Evolutionary conservation across 2,329 filamentous ascomycete species (phyloP), one percentile per base, ranked within the genome.

Genomic region (Aspergillus tanneri): DNA sequence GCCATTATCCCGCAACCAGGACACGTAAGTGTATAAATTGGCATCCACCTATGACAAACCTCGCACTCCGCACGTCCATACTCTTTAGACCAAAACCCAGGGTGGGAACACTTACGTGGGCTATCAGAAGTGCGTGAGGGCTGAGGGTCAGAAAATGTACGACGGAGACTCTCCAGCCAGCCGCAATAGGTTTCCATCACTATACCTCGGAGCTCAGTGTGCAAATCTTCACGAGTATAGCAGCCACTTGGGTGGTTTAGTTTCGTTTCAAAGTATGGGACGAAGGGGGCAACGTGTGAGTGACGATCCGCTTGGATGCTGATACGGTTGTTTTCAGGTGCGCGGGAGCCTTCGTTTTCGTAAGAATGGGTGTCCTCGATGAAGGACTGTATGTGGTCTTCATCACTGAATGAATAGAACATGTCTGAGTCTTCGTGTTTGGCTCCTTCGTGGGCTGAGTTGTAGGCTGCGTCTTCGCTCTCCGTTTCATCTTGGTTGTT

Each of bases 21-120:
- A 34, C 67, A 69, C 2, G 42, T 60, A 8, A 68, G 52, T 5
- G 50, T 56, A 24, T 56, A 69, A 4, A 68, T 46, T 0, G 65
- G 67, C 50, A 42, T 55, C 58, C 59, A 67, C 5, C 59, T 47
- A 34, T 59, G 52, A 43, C 67, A 69, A 0, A 32, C 24, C 18
- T 58, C 50, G 40, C 67, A 69, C 32, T 59, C 44, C 1, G 44
- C 42, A 10, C 23, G 35, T 4, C 47, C 54, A 41, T 59, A 56
- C 7, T 50, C 23, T 43, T 66, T 66, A 6, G 45, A 14, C 66
- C 66, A 69, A 24, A 42, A 41, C 2, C 64, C 64, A 2, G 60
- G 43, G 35, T 69, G 66, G 6, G 32, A 49, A 43, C 66, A 66
- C 12, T 35, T 10, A 9, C 43, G 28, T 2, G 42, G 18, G 14